phyloP scores from a whole-genome alignment of 2,329 filamentous ascomycete species.

The Hypomyces perniciosus region DNA sequence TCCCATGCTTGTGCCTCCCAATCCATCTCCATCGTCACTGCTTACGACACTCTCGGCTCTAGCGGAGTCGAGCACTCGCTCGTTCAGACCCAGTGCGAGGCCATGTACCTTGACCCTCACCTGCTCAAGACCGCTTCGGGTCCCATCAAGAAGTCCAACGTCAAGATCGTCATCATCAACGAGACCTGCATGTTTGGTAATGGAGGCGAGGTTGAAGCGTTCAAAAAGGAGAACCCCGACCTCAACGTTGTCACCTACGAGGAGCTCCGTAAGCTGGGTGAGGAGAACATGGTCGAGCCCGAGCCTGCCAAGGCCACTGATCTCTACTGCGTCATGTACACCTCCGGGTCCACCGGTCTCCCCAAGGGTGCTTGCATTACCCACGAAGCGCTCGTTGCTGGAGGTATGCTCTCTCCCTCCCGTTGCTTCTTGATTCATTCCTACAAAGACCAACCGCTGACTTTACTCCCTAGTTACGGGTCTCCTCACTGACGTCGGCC shows the following conservation, averaged over 20 bases:
- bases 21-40: constrained; percentile 85
- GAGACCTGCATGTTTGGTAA: constrained; percentile 47
- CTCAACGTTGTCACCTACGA: constrained; percentile 49
- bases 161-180: constrained; percentile 60
- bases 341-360: constrained; percentile 81
- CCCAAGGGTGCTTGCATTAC: constrained; percentile 85
- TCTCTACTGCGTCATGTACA: constrained; percentile 79
- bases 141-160: constrained; percentile 50
- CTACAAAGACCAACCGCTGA: background rate
- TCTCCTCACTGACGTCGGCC: constrained; percentile 69
- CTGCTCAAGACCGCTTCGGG: constrained; percentile 57
- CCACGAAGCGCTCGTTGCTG: constrained; percentile 74
- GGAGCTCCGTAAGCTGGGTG: constrained; percentile 50
- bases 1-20: constrained; percentile 76
- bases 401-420: constrained; percentile 35
- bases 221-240: constrained; percentile 50
- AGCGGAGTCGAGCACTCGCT: constrained; percentile 82
- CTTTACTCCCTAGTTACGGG: constrained; percentile 57
- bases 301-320: constrained; percentile 69
- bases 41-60: constrained; percentile 87
- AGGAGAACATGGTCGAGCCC: constrained; percentile 65
- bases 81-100: constrained; percentile 69
- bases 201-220: constrained; percentile 45
- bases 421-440: background rate
- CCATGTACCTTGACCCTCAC: constrained; percentile 82